A percentile compares a stretch with the other conserved stretches of the same genome.
Evolutionary conservation across 1,139 yeast species (phyloP).

Genomic region (Protomyces inundatus): DNA sequence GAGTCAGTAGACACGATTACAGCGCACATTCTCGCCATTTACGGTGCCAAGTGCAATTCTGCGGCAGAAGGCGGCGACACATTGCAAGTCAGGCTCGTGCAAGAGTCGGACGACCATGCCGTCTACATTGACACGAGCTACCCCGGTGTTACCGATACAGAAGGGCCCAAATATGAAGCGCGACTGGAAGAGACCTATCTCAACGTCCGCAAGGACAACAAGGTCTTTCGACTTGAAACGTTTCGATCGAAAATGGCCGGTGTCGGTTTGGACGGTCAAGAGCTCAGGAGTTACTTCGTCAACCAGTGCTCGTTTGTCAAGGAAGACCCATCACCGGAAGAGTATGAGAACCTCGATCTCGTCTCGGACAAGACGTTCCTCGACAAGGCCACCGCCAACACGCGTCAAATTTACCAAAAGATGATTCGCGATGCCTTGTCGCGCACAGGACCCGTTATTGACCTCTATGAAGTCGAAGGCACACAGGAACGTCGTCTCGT

Average conservation of each 20-base stretch:
- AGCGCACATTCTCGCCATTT: constrained; percentile 74
- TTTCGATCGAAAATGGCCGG: constrained; percentile 65
- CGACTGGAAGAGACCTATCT: constrained; percentile 77
- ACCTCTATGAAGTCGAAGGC: constrained; percentile 74
- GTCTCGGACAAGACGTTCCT: constrained; percentile 69
- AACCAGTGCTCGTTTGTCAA: constrained; percentile 64
- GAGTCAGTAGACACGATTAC: constrained; percentile 78
- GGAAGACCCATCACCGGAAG: constrained; percentile 40
- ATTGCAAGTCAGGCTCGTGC: constrained; percentile 65
- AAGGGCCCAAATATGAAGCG: constrained; percentile 50
- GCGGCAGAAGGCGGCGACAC: constrained; percentile 49
- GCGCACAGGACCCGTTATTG: constrained; percentile 90
- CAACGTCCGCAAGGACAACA: constrained; percentile 48
- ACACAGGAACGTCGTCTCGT: constrained; percentile 76
- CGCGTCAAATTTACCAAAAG: constrained; percentile 68
- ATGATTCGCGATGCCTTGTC: constrained; percentile 64
- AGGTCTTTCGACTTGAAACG: constrained; percentile 70
- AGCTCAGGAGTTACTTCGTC: constrained; percentile 75
- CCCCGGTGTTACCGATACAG: constrained; percentile 41
- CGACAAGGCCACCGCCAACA: constrained; percentile 72
- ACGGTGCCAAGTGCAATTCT: constrained; percentile 90
- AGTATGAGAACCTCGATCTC: constrained; percentile 36
- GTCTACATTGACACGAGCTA: constrained; percentile 76
- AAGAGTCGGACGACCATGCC: constrained; percentile 80
- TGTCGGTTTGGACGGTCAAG: constrained; percentile 46